Base-by-base conservation (phyloP, 306 rosid genomes). In the Cicer judaicum region DNA sequence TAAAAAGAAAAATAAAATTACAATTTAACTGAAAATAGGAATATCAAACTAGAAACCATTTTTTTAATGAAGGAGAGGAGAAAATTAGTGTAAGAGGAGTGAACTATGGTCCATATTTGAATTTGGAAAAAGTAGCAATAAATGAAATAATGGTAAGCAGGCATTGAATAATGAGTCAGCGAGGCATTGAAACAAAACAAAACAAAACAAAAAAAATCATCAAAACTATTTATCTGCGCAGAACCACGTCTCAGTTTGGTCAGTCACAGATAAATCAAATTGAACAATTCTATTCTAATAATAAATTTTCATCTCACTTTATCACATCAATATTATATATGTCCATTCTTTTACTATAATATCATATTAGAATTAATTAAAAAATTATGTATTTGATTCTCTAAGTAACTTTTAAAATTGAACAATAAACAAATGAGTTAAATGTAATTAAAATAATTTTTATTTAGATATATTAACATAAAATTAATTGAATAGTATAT, bases 161-260 rank as follows among this genome's bases (percentile, higher is more conserved):
- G 83, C 89, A 84, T 78, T 86, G 80, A 86, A 85, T 85, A 75
- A 84, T 81, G 86, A 60, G 84, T 84, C 89, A 84, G 88, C 73
- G 63, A 68, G 42, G 74, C 79, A 83, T 82, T 86, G 86, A 81
- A 82, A 84, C 79, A 75, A 53, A 72, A 56, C 53, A 12, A 8
- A 34, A 59, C 64, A 59, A 0, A 2, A 24, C 40, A 54, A 19
- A 1, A 19, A 21, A 8, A 56, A 56, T 56, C 63, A 57, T 57
- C 64, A 21, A 41, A 64, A 78, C 78, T 55, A 63, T 48, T 18
- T 44, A 63, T 52, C 46, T 68, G 5, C 9, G 9, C 18, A 19
- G 47, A 61, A 42, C 38, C 60, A 60, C 11, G 43, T 4, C 77
- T 77, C 54, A 8, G 24, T 49, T 75, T 53, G 64, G 8, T 69